Base-by-base conservation (phyloP, 495 filamentous ascomycete species). In the Penicillium goetzii region DNA sequence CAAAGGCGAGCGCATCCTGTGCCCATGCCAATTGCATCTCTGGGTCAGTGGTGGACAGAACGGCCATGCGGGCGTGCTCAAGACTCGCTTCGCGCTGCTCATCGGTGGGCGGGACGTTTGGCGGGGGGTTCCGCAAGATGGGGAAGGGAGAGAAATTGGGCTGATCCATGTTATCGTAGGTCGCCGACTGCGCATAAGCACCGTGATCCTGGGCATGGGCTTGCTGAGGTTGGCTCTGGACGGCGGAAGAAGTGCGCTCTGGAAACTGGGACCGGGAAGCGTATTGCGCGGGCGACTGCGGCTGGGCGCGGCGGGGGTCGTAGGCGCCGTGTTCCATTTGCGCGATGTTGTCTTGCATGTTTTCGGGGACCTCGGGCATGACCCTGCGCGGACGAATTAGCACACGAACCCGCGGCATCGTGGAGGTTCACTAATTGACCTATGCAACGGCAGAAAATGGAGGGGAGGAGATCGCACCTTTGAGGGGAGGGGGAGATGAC, bases 11-110 rank as follows among this genome's bases (percentile, higher is more conserved):
- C 26, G 91, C 87, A 78, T 98, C 95, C 73, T 96, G 89, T 43
- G 96, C 95, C 95, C 95, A 99, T 34, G 91, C 89, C 62, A 99
- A 80, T 81, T 99, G 95, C 89, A 97, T 94, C 62, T 96, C 90
- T 36, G 94, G 92, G 72, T 99, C 93, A 65, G 96, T 93, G 36
- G 95, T 97, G 65, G 92, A 92, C 63, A 99, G 81, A 21, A 99
- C 93, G 47, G 89, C 83, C 60, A 88, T 75, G 41, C 95, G 89
- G 43, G 92, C 92, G 71, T 86, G 86, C 73, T 95, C 92, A 36
- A 99, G 79, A 56, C 89, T 92, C 17, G 88, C 86, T 72, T 97
- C 95, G 70, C 94, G 91, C 74, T 98, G 92, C 65, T 97, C 94
- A 77, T 97, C 93, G 63, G 92, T 92, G 2, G 92, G 92, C 17